A percentile compares a stretch with the other conserved stretches of the same genome.
These are phyloP conservation scores for Ensete ventricosum DNA, from an alignment of 176 grass and related monocot genomes.

Conservation along the genomic window DNA sequence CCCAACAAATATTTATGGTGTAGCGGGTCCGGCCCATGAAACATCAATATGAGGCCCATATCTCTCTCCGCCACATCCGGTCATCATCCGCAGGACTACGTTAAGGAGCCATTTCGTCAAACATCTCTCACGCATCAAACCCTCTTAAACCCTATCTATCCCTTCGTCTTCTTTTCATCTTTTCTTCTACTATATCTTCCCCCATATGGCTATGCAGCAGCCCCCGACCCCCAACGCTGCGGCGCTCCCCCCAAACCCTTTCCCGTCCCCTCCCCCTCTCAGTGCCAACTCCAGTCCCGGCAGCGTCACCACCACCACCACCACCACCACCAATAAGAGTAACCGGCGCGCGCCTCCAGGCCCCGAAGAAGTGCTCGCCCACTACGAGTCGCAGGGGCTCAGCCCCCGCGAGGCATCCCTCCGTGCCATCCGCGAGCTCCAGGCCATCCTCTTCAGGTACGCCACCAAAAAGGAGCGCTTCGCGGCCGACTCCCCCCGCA, in stretches of 20 bases:
- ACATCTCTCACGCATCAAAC: neutral
- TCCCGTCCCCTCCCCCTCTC: neutral
- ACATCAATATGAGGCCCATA: too few relatives aligned
- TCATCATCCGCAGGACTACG: too few relatives aligned
- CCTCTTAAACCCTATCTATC: neutral
- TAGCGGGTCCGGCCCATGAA: too few relatives aligned
- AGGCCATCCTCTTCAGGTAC: slow-evolving; percentile 14
- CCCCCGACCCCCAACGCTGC: neutral
- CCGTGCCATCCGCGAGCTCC: slow-evolving; percentile 21
- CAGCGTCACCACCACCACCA: too few relatives aligned
- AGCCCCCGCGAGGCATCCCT: slow-evolving; percentile 20
- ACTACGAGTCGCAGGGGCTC: slow-evolving; percentile 27
- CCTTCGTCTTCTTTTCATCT: neutral
- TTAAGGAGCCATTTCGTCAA: neutral
- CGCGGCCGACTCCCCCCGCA: slow-evolving; percentile 7
- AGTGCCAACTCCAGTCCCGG: neutral
- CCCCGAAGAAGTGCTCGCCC: slow-evolving; percentile 19
- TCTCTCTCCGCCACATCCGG: too few relatives aligned
- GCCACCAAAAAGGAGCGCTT: slow-evolving; percentile 11
- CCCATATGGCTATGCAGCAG: neutral
- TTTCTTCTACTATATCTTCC: neutral
- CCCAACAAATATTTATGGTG: too few relatives aligned
- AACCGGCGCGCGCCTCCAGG: neutral
- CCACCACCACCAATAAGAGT: neutral
- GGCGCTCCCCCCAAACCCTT: neutral